Conservation (phyloP, 2,329 filamentous ascomycete genomes). For the Fusarium sp. region DNA sequence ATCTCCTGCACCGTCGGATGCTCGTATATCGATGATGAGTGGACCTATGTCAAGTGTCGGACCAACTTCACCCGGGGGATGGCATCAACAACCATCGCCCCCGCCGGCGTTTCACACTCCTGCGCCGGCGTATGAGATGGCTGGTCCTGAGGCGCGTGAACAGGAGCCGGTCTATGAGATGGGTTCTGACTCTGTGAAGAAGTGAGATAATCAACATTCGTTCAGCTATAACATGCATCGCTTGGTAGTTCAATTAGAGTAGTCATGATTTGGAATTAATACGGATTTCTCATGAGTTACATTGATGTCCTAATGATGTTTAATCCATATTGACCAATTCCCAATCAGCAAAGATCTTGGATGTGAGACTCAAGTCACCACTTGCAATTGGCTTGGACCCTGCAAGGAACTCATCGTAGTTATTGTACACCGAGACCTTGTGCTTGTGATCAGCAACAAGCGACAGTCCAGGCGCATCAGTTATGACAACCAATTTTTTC, state of each 20-base stretch:
- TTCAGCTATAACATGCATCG: not conserved
- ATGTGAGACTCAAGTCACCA: not conserved
- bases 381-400: not conserved
- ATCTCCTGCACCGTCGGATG: not conserved
- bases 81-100: not conserved
- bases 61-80: not conserved
- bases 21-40: not conserved
- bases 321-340: not conserved
- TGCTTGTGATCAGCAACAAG: not conserved
- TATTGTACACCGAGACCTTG: not conserved
- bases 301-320: fast-evolving
- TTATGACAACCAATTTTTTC: not conserved
- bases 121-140: not conserved
- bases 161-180: not conserved
- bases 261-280: not conserved
- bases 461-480: not conserved
- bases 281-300: not conserved
- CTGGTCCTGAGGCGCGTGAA: not conserved
- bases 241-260: not conserved
- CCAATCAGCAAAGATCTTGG: not conserved
- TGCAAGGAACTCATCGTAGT: not conserved
- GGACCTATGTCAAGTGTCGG: not conserved
- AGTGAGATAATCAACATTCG: not conserved
- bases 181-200: not conserved
- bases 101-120: not conserved